phyloP scores from a whole-genome alignment of 2,329 filamentous ascomycete species.

The Neurospora sp. region DNA sequence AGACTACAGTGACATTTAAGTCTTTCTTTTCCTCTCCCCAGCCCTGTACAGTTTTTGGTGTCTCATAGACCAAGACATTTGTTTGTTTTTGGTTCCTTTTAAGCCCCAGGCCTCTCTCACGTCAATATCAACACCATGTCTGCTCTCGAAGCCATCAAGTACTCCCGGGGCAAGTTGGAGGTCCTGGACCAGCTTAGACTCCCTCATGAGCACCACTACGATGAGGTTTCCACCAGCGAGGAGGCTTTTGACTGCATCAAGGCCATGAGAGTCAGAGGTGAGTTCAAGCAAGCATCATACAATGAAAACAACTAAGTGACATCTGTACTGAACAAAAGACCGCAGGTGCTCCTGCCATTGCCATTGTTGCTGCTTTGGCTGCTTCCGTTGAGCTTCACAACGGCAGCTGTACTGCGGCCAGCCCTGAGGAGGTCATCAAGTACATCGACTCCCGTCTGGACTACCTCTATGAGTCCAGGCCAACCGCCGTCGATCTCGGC shows the following conservation, averaged over 20 bases:
- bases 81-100: background rate
- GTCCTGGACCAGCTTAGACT: conserved; percentile 79
- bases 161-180: conserved; percentile 59
- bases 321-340: conserved; percentile 1
- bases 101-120: background rate
- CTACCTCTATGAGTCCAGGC: conserved; percentile 80
- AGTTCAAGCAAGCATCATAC: background rate
- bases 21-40: background rate
- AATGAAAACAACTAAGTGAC: background rate
- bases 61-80: background rate
- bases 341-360: conserved; percentile 79
- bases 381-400: conserved; percentile 75
- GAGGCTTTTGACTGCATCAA: conserved; percentile 78
- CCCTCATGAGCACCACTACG: conserved; percentile 72
- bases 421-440: conserved; percentile 48
- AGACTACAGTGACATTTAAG: background rate
- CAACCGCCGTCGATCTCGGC: conserved; percentile 88
- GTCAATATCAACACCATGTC: conserved; percentile 30
- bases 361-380: conserved; percentile 88
- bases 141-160: conserved; percentile 69
- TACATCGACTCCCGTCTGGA: conserved; percentile 71
- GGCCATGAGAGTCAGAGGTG: conserved; percentile 64
- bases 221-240: conserved; percentile 57
- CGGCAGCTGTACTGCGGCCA: conserved; percentile 36
- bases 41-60: background rate